phyloP scores from a whole-genome alignment of 352 stramenopile genomes.

The Phytophthora megakarya region DNA sequence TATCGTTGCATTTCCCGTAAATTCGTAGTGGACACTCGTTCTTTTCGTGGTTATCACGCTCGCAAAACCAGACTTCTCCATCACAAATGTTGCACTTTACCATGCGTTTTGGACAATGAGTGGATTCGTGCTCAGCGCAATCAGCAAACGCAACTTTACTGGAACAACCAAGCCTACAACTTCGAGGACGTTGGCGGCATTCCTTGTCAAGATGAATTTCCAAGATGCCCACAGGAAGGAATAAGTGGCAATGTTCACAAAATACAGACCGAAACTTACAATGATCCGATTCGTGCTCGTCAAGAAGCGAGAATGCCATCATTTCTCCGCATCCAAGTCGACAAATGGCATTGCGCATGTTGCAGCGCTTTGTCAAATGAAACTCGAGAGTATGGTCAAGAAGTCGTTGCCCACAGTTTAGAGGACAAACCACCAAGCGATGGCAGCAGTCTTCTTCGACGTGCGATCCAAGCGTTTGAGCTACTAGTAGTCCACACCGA shows the following conservation, averaged over 20 bases:
- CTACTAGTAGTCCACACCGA: conserved; percentile 20
- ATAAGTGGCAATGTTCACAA: conserved; percentile 61
- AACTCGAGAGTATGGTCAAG: conserved; percentile 32
- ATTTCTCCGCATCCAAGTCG: conserved; percentile 62
- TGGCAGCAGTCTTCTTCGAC: conserved; percentile 45
- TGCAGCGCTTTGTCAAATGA: conserved; percentile 67
- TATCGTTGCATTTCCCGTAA: conserved; percentile 51
- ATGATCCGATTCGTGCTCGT: conserved; percentile 55
- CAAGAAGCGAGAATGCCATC: conserved; percentile 48
- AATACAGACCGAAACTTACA: conserved; percentile 51
- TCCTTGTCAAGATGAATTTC: conserved; percentile 37
- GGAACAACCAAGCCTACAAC: conserved; percentile 58
- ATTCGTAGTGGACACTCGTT: conserved; percentile 61
- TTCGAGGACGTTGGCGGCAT: conserved; percentile 46
- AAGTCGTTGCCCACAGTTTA: conserved; percentile 68
- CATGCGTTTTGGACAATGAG: conserved; percentile 64
- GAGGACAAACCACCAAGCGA: conserved; percentile 62
- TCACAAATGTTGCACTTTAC: conserved; percentile 58
- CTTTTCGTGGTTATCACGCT: conserved; percentile 43
- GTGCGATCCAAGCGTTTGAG: conserved; percentile 25
- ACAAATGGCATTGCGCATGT: conserved; percentile 59
- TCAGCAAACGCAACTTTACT: conserved; percentile 34
- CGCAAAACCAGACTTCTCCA: conserved; percentile 48
- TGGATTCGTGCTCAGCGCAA: conserved; percentile 41
- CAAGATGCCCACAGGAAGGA: conserved; percentile 35